phyloP scores from a whole-genome alignment of 345 rosid species.

The Salix arbutifolia region DNA sequence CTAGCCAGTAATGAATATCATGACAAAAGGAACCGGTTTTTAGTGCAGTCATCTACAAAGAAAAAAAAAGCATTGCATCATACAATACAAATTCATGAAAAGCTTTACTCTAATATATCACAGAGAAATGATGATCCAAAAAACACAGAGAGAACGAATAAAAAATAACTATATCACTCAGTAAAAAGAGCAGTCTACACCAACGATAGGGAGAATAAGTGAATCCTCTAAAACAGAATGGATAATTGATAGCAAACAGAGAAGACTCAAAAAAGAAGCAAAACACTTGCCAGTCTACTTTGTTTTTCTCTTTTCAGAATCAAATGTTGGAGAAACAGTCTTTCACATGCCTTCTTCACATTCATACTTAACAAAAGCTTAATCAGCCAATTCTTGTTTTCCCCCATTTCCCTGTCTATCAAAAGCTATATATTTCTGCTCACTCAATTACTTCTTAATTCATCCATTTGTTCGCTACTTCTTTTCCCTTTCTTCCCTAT shows the following conservation, averaged over 20 bases:
- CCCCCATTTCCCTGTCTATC: background rate
- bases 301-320: background rate
- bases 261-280: background rate
- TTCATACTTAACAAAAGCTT: background rate
- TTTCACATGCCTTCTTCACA: background rate
- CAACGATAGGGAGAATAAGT: background rate
- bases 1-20: slow-evolving; percentile 92
- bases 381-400: no score
- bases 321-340: no score
- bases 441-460: no score
- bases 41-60: slow-evolving; percentile 61
- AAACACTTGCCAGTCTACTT: background rate
- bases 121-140: background rate
- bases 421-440: background rate
- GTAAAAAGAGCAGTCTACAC: background rate
- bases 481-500: background rate
- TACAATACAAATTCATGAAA: background rate
- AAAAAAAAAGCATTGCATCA: background rate
- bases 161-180: background rate
- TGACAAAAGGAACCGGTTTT: slow-evolving; percentile 72
- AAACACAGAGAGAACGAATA: background rate
- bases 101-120: background rate
- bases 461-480: no score
- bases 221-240: background rate
- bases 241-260: background rate